A percentile compares a stretch with the other conserved stretches of the same genome.
Conservation (phyloP, 2,329 filamentous ascomycete species). For the Diaporthe vaccinii region DNA sequence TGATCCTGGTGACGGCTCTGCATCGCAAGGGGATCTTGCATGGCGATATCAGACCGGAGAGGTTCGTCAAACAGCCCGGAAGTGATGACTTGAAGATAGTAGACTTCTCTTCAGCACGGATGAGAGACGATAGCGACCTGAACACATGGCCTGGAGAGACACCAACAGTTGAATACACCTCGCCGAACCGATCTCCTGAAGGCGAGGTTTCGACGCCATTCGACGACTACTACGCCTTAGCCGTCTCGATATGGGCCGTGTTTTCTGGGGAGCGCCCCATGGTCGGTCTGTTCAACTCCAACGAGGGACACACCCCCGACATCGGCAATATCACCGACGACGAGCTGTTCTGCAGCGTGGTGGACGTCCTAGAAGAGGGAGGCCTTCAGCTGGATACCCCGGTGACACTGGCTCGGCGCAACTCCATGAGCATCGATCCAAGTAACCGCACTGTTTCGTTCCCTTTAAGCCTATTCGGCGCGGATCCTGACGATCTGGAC, state of each 20-base stretch:
- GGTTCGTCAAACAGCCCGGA: conserved; percentile 18
- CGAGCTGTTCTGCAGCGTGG: conserved; percentile 33
- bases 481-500: conserved; percentile 19
- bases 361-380: conserved; percentile 25
- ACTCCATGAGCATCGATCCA: conserved; percentile 25
- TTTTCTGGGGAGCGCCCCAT: conserved; percentile 30
- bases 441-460: conserved; percentile 20
- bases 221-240: conserved; percentile 32
- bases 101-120: conserved; percentile 26
- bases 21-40: conserved; percentile 29
- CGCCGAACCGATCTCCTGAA: background rate
- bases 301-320: conserved; percentile 25
- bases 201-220: conserved; percentile 7
- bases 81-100: background rate
- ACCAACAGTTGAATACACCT: conserved; percentile 14
- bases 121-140: conserved; percentile 32
- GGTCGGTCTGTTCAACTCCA: conserved; percentile 30
- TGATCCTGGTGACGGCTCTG: conserved; percentile 25
- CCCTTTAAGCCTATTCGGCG: conserved; percentile 22
- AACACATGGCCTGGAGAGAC: conserved; percentile 24
- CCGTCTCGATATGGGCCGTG: conserved; percentile 29
- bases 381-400: conserved; percentile 11
- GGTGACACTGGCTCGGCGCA: conserved; percentile 15
- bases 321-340: conserved; percentile 33
- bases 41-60: conserved; percentile 30